Evolutionary conservation across 1,139 yeast species (phyloP), one percentile per base, ranked within the genome.

Genomic region (Candida sanyaensis): DNA sequence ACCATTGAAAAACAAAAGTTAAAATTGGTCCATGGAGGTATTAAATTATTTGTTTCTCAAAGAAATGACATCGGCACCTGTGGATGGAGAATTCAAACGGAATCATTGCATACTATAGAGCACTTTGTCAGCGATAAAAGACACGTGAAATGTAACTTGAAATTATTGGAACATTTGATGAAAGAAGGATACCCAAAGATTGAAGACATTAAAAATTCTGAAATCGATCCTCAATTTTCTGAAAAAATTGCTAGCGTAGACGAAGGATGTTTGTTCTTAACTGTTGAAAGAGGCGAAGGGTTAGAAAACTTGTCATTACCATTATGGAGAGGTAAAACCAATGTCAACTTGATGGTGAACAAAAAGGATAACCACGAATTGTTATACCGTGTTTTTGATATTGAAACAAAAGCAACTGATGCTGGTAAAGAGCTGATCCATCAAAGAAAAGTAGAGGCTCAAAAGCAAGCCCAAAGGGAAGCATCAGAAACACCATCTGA

Each of bases 1-100:
- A 75, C 80, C 49, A 75, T 79, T 36, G 83, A 88, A 59, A 95
- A 88, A 48, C 83, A 81, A 61, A 88, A 88, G 66, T 73, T 92
- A 63, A 92, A 92, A 75, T 79, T 93, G 52, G 84, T 93, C 43
- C 96, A 92, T 60, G 88, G 96, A 6, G 99, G 99, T 59, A 86
- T 92, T 57, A 91, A 89, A 66, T 72, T 93, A 61, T 93, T 95
- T 68, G 92, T 91, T 17, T 80, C 95, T 36, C 99, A 95, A 72
- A 86, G 93, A 72, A 86, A 88, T 56, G 96, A 88, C 54, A 75
- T 84, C 44, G 79, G 80, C 24, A 59, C 62, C 41, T 79, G 85
- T 64, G 78, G 84, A 45, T 95, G 99, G 99, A 84, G 99, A 72
- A 87, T 92, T 30, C 98, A 93, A 70, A 84, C 86, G 62, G 99